Percentiles rank a stretch among this genome's conserved stretches.
These are phyloP conservation scores for Phytophthora capsici DNA, from an alignment of 352 stramenopile species.

Conservation along the genomic window DNA sequence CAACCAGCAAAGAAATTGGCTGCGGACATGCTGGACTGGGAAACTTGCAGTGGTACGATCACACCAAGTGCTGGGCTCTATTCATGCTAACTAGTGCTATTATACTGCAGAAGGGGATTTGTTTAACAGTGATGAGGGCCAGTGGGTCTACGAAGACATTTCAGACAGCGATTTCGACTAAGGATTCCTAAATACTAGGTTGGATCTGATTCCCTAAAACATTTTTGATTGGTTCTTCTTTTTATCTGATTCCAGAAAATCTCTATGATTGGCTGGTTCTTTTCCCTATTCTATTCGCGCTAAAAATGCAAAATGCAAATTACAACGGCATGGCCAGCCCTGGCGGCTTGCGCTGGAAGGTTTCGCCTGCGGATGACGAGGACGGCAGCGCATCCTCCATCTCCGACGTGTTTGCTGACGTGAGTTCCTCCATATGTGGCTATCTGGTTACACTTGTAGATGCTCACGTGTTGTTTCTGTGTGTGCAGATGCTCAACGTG, in stretches of 20 bases:
- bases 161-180: slow-evolving; percentile 72
- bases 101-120: slow-evolving; percentile 38
- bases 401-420: slow-evolving; percentile 72
- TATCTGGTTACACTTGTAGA: not conserved
- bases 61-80: too few relatives aligned
- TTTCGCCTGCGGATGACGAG: slow-evolving; percentile 32
- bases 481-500: slow-evolving; percentile 64
- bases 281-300: slow-evolving; percentile 14
- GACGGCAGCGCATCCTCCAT: slow-evolving; percentile 59
- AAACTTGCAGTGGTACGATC: slow-evolving; percentile 63
- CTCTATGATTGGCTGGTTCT: slow-evolving; percentile 5
- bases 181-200: slow-evolving; percentile 5
- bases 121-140: slow-evolving; percentile 37
- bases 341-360: slow-evolving; percentile 18
- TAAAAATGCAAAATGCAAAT: slow-evolving; percentile 18
- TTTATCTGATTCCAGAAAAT: not conserved
- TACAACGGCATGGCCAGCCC: slow-evolving; percentile 17
- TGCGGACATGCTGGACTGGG: slow-evolving; percentile 68
- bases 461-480: slow-evolving; percentile 1
- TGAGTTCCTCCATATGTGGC: slow-evolving; percentile 24
- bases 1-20: slow-evolving; percentile 30
- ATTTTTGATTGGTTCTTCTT: too few relatives aligned
- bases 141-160: slow-evolving; percentile 68
- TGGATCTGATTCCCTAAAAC: too few relatives aligned
- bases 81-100: slow-evolving; percentile 5